Conservation (phyloP, 768 basidiomycete species). For the Lactifluus subvellereus region DNA sequence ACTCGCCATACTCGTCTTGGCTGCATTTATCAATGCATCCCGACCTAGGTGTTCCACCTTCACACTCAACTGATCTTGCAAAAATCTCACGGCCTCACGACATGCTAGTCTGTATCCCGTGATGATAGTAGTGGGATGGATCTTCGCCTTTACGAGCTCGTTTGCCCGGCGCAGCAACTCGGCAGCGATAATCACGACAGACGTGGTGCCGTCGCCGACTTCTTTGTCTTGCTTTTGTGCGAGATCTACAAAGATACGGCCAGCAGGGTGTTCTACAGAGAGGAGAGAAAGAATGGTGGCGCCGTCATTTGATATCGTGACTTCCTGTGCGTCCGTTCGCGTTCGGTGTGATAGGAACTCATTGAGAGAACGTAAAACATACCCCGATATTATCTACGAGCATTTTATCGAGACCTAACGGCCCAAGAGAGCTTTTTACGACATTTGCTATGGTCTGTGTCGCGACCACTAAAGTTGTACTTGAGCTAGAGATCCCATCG, state of each 20-base stretch:
- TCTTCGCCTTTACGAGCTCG: slow-evolving; percentile 95
- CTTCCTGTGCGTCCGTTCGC: slow-evolving; percentile 59
- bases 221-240: slow-evolving; percentile 99
- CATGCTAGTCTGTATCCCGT: slow-evolving; percentile 97
- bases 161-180: slow-evolving; percentile 94
- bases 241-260: slow-evolving; percentile 94
- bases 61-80: slow-evolving; percentile 95
- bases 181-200: slow-evolving; percentile 97
- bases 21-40: slow-evolving; percentile 90
- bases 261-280: slow-evolving; percentile 94
- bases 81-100: slow-evolving; percentile 94
- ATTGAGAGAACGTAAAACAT: slow-evolving; percentile 31
- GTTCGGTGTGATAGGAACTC: slow-evolving; percentile 12
- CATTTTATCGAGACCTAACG: slow-evolving; percentile 95
- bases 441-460: slow-evolving; percentile 97
- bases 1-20: slow-evolving; percentile 98
- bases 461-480: slow-evolving; percentile 69
- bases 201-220: slow-evolving; percentile 98
- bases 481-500: slow-evolving; percentile 4
- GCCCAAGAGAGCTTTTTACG: slow-evolving; percentile 92
- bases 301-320: slow-evolving; percentile 99
- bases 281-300: slow-evolving; percentile 96
- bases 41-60: slow-evolving; percentile 90
- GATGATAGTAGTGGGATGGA: slow-evolving; percentile 99
- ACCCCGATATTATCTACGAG: slow-evolving; percentile 97